These are phyloP conservation scores for Flaveria linearis DNA, from an alignment of 129 eudicot genomes.

Conservation along the genomic window DNA sequence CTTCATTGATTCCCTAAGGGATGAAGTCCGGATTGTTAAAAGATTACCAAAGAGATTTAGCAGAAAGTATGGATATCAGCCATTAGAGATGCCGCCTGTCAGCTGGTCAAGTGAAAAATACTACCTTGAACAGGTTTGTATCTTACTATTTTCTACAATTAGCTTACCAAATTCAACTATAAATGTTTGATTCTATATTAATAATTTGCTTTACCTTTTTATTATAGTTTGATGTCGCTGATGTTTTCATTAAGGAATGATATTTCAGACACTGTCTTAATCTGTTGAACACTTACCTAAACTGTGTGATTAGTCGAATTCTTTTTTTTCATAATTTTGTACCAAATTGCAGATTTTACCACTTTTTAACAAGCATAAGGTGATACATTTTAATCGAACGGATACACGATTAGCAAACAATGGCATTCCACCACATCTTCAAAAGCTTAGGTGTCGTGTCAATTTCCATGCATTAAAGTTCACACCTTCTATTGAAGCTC, in stretches of 20 bases:
- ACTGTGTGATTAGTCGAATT: neutral
- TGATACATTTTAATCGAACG: slow-evolving; percentile 90
- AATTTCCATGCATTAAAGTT: slow-evolving; percentile 90
- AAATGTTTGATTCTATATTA: neutral
- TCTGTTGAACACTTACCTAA: no score
- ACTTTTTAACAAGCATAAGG: slow-evolving; percentile 69
- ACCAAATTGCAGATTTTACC: slow-evolving; percentile 77
- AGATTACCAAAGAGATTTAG: slow-evolving; percentile 82
- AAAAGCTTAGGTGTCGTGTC: slow-evolving; percentile 91
- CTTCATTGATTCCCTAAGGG: slow-evolving; percentile 87
- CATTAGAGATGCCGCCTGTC: slow-evolving; percentile 85
- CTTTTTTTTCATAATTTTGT: neutral
- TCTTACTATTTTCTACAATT: neutral
- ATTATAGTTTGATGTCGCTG: neutral
- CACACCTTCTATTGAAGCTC: slow-evolving; percentile 79
- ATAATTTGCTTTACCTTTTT: neutral
- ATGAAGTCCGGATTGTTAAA: slow-evolving; percentile 81
- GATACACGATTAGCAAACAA: slow-evolving; percentile 94
- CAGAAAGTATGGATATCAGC: slow-evolving; percentile 66
- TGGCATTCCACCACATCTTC: slow-evolving; percentile 77
- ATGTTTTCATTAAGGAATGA: neutral
- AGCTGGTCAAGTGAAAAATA: slow-evolving; percentile 97
- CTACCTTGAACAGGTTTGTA: slow-evolving; percentile 79
- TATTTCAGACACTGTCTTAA: no score
- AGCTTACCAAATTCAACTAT: neutral